Percentiles rank a stretch among this genome's conserved stretches.
phyloP scores from a whole-genome alignment of 176 grass and related monocot genomes.

The Zizania latifolia region DNA sequence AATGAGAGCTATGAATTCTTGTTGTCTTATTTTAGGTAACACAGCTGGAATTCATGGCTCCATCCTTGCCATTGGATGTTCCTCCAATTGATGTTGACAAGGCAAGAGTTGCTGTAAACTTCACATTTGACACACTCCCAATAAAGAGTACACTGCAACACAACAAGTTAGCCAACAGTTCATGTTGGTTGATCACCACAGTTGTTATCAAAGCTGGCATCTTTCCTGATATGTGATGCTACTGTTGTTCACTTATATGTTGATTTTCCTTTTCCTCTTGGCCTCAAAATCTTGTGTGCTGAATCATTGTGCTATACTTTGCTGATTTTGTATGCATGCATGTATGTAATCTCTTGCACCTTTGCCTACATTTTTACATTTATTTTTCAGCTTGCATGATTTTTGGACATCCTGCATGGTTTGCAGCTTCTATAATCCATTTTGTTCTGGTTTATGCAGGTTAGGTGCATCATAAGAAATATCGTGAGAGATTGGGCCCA shows the following conservation, averaged over 20 bases:
- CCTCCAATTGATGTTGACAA: constrained; percentile 96
- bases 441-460: constrained; percentile 46
- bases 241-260: constrained; percentile 9
- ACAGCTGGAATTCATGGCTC: constrained; percentile 32
- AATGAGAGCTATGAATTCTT: background rate
- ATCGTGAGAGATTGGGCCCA: constrained; percentile 92
- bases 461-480: constrained; percentile 96
- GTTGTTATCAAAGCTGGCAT: background rate
- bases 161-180: background rate
- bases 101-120: constrained; percentile 32
- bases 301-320: background rate
- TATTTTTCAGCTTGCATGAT: background rate
- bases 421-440: constrained; percentile 12
- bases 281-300: background rate
- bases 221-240: constrained; percentile 15
- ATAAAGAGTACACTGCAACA: background rate
- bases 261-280: background rate
- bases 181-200: constrained; percentile 4
- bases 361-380: constrained; percentile 17
- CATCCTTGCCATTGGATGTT: constrained; percentile 54
- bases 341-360: background rate
- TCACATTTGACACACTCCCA: constrained; percentile 9
- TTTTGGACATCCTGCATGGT: background rate
- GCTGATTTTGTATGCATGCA: constrained; percentile 1
- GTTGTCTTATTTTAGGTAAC: constrained; percentile 43